These are phyloP conservation scores for Grigorovia yakushimaensis DNA, from an alignment of 805 yeast species.

Conservation along the genomic window DNA sequence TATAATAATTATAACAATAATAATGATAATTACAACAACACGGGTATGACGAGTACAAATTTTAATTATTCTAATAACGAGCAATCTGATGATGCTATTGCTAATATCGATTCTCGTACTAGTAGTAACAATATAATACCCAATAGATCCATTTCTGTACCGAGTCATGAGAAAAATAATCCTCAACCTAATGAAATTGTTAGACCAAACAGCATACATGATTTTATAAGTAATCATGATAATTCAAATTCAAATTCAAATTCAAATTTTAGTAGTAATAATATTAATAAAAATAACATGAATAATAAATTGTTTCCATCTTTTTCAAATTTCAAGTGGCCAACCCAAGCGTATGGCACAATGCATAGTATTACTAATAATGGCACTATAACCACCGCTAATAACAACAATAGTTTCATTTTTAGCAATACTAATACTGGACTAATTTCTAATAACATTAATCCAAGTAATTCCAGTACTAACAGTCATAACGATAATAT, in stretches of 20 bases:
- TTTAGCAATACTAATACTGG: background rate
- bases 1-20: no score
- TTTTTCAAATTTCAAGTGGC: background rate
- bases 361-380: background rate
- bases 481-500: background rate
- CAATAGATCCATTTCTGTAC: background rate
- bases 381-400: background rate
- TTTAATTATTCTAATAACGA: no score
- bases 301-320: background rate
- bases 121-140: background rate
- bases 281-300: background rate
- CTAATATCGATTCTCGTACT: no score
- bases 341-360: background rate
- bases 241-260: background rate
- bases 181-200: background rate
- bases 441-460: no score
- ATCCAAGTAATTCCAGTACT: background rate
- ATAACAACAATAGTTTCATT: background rate
- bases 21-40: background rate
- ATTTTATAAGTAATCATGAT: background rate
- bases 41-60: no score
- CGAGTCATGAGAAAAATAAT: background rate
- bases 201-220: background rate
- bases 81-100: no score
- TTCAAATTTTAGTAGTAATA: background rate